Evolutionary conservation across 2,329 filamentous ascomycete species (phyloP).

Genomic region (Grosmannia huntii): DNA sequence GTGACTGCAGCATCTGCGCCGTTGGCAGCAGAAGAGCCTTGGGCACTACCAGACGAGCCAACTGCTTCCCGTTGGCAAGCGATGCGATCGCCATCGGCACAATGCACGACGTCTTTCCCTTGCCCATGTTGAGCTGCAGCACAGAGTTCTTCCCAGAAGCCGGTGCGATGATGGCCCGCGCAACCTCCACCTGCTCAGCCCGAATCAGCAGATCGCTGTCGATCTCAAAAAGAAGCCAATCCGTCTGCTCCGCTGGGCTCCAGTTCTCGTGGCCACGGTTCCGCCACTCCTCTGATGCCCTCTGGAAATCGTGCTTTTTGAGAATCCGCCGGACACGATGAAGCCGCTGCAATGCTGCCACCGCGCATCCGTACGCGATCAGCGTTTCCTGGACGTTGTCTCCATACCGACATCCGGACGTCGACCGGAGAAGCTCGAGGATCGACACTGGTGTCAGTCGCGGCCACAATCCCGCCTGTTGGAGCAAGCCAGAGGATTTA

Average conservation of each 20-base stretch:
- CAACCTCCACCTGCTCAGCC: conserved; percentile 48
- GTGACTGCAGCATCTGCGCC: conserved; percentile 39
- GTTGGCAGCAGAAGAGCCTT: conserved; percentile 45
- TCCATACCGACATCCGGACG: conserved; percentile 17
- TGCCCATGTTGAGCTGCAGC: conserved; percentile 55
- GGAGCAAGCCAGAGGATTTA: conserved; percentile 23
- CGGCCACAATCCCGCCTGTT: conserved; percentile 30
- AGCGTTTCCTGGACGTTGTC: conserved; percentile 25
- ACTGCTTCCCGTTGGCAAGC: conserved; percentile 29
- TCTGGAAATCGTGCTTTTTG: conserved; percentile 14
- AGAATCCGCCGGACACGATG: conserved; percentile 25
- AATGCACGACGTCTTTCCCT: conserved; percentile 41
- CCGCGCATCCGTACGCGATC: conserved; percentile 26
- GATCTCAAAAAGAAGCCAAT: conserved; percentile 56
- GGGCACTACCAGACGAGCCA: conserved; percentile 43
- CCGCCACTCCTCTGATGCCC: conserved; percentile 26
- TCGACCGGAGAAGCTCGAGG: conserved; percentile 33
- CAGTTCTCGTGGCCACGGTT: conserved; percentile 44
- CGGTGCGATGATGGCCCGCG: conserved; percentile 44
- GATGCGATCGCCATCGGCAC: conserved; percentile 36
- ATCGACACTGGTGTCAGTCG: conserved; percentile 27
- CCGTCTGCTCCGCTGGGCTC: conserved; percentile 37
- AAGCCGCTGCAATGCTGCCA: conserved; percentile 32
- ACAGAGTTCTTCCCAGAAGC: conserved; percentile 41
- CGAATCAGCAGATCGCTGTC: conserved; percentile 52